Conservation (phyloP, 352 stramenopile species). For the Globisporangium emineosum region DNA sequence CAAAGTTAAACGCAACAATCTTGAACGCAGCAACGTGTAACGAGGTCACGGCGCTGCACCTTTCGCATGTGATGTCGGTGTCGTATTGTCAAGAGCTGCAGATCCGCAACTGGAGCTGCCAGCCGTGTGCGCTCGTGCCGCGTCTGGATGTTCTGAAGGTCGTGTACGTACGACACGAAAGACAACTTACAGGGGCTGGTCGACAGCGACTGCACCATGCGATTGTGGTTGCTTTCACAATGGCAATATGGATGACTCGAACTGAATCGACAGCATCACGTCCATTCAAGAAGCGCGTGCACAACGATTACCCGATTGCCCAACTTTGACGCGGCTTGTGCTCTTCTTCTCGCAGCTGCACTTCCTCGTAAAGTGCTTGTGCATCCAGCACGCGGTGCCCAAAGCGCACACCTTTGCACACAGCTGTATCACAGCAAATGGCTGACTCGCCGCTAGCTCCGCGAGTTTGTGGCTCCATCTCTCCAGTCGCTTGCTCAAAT, state of each 20-base stretch:
- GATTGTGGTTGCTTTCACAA: constrained; percentile 71
- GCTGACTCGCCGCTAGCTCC: constrained; percentile 30
- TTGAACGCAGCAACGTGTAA: constrained; percentile 33
- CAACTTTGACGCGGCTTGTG: too few species aligned
- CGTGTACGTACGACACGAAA: constrained; percentile 63
- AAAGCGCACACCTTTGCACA: constrained; percentile 95
- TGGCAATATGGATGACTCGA: constrained; percentile 79
- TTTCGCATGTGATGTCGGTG: constrained; percentile 73
- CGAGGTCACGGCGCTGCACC: constrained; percentile 59
- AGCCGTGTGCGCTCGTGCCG: constrained; percentile 58
- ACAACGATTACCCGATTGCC: constrained; percentile 53
- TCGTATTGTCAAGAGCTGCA: constrained; percentile 68
- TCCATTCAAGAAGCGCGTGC: constrained; percentile 73
- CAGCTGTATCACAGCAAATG: constrained; percentile 64
- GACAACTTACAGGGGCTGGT: constrained; percentile 80
- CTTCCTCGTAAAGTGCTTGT: constrained; percentile 99
- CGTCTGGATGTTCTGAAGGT: constrained; percentile 45
- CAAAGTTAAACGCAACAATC: not conserved
- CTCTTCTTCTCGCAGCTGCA: too few species aligned
- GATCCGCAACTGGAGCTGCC: constrained; percentile 74
- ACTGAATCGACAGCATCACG: constrained; percentile 86
- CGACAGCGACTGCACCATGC: constrained; percentile 48
- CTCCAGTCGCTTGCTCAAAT: constrained; percentile 30
- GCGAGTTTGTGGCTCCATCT: constrained; percentile 42
- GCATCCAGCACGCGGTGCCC: constrained; percentile 99